phyloP scores from a whole-genome alignment of 495 filamentous ascomycete genomes.

The Terfezia claveryi region DNA sequence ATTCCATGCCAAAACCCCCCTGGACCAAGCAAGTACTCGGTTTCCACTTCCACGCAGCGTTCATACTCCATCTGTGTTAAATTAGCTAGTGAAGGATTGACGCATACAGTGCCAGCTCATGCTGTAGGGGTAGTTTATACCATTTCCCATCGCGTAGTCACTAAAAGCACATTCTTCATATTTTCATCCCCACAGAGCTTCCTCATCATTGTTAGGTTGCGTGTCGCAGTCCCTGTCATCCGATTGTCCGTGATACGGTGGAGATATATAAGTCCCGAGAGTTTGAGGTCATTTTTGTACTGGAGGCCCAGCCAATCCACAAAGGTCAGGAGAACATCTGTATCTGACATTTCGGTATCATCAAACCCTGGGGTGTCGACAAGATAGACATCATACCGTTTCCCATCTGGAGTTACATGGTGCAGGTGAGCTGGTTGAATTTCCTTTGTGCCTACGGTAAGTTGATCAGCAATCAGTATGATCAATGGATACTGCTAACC shows the following conservation, averaged over 20 bases:
- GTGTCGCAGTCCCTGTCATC: slow-evolving; percentile 8
- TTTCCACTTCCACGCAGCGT: slow-evolving; percentile 21
- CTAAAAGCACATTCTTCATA: slow-evolving; percentile 7
- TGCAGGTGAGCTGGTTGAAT: neutral
- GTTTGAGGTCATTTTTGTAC: slow-evolving; percentile 5
- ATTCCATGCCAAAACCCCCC: slow-evolving; percentile 24
- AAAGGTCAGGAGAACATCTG: slow-evolving; percentile 14
- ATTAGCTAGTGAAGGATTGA: too few species aligned
- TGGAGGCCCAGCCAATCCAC: slow-evolving; percentile 7
- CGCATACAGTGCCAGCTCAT: too few species aligned
- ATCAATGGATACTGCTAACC: too few species aligned
- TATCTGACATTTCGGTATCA: slow-evolving; percentile 18
- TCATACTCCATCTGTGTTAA: neutral
- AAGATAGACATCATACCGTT: slow-evolving; percentile 1
- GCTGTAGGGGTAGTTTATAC: neutral
- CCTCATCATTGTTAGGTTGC: slow-evolving; percentile 8
- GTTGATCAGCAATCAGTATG: too few species aligned
- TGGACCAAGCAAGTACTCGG: slow-evolving; percentile 1
- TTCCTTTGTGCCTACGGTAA: slow-evolving; percentile 6
- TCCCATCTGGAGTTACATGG: neutral
- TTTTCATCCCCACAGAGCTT: slow-evolving; percentile 7
- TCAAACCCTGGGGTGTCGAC: slow-evolving; percentile 23
- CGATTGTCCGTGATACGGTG: slow-evolving; percentile 16
- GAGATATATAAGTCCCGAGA: slow-evolving; percentile 18
- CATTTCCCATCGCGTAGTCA: slow-evolving; percentile 9